Evolutionary conservation across 768 basidiomycete species (phyloP).

Genomic region (Melanogaster broomeanus): DNA sequence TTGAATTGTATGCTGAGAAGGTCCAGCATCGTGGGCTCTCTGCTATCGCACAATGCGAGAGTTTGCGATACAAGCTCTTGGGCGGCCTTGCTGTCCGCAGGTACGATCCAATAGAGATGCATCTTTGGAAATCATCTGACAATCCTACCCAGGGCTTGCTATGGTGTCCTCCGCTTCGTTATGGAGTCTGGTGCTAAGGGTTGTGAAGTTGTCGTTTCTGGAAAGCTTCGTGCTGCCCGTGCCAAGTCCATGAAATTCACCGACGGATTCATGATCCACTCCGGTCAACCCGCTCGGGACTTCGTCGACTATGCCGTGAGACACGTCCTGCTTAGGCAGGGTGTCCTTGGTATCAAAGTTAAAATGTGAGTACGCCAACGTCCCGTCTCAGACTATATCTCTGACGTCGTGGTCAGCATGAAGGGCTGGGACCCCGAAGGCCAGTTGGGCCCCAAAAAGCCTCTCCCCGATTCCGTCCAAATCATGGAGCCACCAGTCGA

Average conservation of each 20-base stretch:
- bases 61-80: slow-evolving; percentile 96
- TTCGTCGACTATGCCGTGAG: slow-evolving; percentile 98
- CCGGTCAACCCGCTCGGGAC: slow-evolving; percentile 95
- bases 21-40: slow-evolving; percentile 98
- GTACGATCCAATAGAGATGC: slow-evolving; percentile 54
- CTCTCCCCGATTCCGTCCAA: slow-evolving; percentile 92
- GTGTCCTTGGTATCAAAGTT: slow-evolving; percentile 99
- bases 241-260: slow-evolving; percentile 99
- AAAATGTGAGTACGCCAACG: slow-evolving; percentile 73
- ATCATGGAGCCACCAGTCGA: slow-evolving; percentile 89
- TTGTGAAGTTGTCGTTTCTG: slow-evolving; percentile 98
- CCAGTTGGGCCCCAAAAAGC: slow-evolving; percentile 83
- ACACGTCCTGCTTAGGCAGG: slow-evolving; percentile 94
- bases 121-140: neutral
- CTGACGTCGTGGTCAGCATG: slow-evolving; percentile 64
- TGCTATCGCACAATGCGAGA: slow-evolving; percentile 98
- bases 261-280: slow-evolving; percentile 99
- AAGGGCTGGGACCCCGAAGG: slow-evolving; percentile 95
- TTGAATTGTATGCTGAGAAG: slow-evolving; percentile 99
- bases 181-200: slow-evolving; percentile 99
- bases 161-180: slow-evolving; percentile 99
- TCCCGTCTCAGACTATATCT: slow-evolving; percentile 2
- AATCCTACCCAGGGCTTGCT: slow-evolving; percentile 72
- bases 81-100: slow-evolving; percentile 99
- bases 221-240: slow-evolving; percentile 99